Evolutionary conservation across 257 asterid genomes (phyloP).

Genomic region (Lavandula angustifolia): DNA sequence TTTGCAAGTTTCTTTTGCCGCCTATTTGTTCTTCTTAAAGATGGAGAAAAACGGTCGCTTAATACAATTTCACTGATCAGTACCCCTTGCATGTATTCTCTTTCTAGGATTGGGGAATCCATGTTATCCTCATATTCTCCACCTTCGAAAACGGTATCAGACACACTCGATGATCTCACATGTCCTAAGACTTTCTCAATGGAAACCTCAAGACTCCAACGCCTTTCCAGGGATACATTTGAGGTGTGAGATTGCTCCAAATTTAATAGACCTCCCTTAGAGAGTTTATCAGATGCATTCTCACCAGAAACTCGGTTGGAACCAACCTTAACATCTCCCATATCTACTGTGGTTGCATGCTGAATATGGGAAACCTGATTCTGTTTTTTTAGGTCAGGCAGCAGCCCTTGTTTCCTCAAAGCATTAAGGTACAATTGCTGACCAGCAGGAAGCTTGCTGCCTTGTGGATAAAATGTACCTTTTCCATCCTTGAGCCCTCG

Average conservation of each 20-base stretch:
- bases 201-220: constrained; percentile 93
- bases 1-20: constrained; percentile 65
- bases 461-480: constrained; percentile 88
- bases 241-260: constrained; percentile 59
- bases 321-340: constrained; percentile 53
- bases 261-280: constrained; percentile 55
- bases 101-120: constrained; percentile 72
- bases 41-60: constrained; percentile 69
- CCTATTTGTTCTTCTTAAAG: constrained; percentile 67
- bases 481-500: constrained; percentile 90
- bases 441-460: constrained; percentile 61
- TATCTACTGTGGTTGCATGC: constrained; percentile 55
- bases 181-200: constrained; percentile 82
- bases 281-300: constrained; percentile 47
- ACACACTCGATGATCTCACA: constrained; percentile 49
- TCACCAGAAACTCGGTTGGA: constrained; percentile 45
- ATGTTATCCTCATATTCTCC: constrained; percentile 49
- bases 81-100: constrained; percentile 98
- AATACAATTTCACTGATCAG: constrained; percentile 79
- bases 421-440: constrained; percentile 80
- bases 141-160: constrained; percentile 48
- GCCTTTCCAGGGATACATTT: constrained; percentile 68
- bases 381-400: constrained; percentile 74
- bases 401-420: constrained; percentile 76
- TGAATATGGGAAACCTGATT: constrained; percentile 79